These are phyloP conservation scores for Erythrobasidium yunnanense DNA, from an alignment of 768 basidiomycete species.

Conservation along the genomic window DNA sequence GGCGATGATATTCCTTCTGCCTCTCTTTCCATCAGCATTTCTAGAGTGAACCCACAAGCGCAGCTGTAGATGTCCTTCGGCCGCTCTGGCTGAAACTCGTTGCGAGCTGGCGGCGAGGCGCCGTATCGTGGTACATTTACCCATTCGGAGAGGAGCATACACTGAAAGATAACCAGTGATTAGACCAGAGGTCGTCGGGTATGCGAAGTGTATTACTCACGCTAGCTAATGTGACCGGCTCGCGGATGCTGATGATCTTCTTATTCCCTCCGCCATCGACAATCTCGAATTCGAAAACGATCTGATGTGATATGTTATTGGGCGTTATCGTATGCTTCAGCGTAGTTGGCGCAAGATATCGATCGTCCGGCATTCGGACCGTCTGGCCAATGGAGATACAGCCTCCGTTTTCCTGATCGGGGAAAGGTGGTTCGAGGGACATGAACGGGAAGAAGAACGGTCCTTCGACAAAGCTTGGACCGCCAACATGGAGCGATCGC, in stretches of 20 bases:
- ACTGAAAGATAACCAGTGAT: background rate
- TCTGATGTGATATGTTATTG: background rate
- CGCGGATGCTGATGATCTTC: slow-evolving; percentile 1
- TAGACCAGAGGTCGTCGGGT: background rate
- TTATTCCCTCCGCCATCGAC: slow-evolving; percentile 1
- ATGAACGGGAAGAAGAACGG: background rate
- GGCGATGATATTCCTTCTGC: background rate
- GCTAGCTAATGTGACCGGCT: slow-evolving; percentile 4
- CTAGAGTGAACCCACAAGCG: slow-evolving; percentile 1
- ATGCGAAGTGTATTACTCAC: background rate
- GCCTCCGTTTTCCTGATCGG: background rate
- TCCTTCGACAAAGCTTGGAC: background rate
- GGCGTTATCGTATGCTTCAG: background rate
- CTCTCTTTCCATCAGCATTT: background rate
- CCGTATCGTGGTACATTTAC: slow-evolving; percentile 8
- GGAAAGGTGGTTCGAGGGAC: background rate
- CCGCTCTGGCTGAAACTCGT: background rate
- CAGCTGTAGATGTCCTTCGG: background rate
- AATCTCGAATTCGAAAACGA: slow-evolving; percentile 5
- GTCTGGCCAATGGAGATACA: background rate
- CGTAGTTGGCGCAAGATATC: background rate
- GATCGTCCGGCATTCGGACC: background rate
- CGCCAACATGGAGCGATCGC: background rate
- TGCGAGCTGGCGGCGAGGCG: background rate
- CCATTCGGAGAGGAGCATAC: background rate